Conservation (phyloP, 352 stramenopile genomes). For the Globisporangium ultimum region DNA sequence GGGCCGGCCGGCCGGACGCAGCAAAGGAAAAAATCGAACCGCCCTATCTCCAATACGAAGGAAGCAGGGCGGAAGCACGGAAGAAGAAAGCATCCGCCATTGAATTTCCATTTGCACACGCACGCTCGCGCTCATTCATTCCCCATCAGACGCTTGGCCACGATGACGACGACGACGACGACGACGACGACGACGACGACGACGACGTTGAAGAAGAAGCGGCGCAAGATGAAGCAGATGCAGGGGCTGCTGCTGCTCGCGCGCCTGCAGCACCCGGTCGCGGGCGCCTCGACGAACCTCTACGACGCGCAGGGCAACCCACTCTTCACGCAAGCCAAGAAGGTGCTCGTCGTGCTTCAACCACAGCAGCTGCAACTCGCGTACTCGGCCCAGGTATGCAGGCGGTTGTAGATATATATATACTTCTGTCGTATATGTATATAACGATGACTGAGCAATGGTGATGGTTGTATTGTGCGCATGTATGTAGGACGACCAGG, state of each 20-base stretch:
- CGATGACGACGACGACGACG: too few relatives aligned
- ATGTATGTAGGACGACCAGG: constrained; percentile 49
- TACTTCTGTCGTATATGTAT: too few relatives aligned
- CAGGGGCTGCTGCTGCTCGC: constrained; percentile 65
- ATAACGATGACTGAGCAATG: neutral
- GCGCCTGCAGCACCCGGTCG: constrained; percentile 20
- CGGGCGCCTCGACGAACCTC: neutral
- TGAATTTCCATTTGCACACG: too few relatives aligned
- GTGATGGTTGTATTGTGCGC: neutral
- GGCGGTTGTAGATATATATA: neutral
- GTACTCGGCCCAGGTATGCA: constrained; percentile 56
- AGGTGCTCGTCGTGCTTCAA: constrained; percentile 63
- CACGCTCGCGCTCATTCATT: too few relatives aligned
- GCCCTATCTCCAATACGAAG: neutral
- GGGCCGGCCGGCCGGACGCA: too few relatives aligned
- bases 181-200: too few relatives aligned
- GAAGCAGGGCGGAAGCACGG: too few relatives aligned
- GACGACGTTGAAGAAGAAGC: constrained; percentile 35
- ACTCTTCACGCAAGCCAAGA: constrained; percentile 19
- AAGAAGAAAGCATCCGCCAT: too few relatives aligned
- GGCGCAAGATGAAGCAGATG: constrained; percentile 80
- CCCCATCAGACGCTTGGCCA: constrained; percentile 1
- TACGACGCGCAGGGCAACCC: neutral
- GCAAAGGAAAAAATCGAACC: constrained; percentile 27
- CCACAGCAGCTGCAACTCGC: constrained; percentile 61